Evolutionary conservation across 805 yeast species (phyloP), one percentile per base, ranked within the genome.

Genomic region (Ogataea neopini): DNA sequence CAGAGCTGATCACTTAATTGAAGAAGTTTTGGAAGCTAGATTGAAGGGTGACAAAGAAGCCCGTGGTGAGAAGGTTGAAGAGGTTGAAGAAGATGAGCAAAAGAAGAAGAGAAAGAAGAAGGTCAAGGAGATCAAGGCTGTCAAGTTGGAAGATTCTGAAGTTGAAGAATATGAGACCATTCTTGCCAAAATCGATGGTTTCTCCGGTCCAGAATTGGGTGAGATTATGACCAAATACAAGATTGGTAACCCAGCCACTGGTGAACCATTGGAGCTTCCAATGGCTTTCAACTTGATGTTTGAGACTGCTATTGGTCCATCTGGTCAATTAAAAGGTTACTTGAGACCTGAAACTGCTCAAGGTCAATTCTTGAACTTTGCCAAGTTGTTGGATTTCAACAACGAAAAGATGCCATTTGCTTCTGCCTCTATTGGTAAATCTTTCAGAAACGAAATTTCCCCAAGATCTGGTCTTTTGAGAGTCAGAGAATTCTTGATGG

Each of bases 281-380:
- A 81, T 76, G 61, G 97, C 91, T 70, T 94, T 94, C 82, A 94
- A 94, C 76, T 81, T 94, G 69, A 94, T 94, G 99, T 94, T 94
- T 67, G 98, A 92, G 73, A 94, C 99, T 50, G 96, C 96, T 48
- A 95, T 94, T 68, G 99, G 99, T 46, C 99, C 99, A 52, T 88
- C 97, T 45, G 99, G 99, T 63, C 89, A 85, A 67, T 74, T 91
- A 68, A 91, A 88, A 76, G 99, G 99, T 58, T 94, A 80, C 73
- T 73, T 94, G 66, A 84, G 99, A 72, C 99, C 99, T 52, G 99
- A 94, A 76, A 94, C 99, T 54, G 99, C 99, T 20, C 99, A 94
- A 77, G 99, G 99, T 64, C 99, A 94, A 75, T 94, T 94, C 70
- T 78, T 94, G 66, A 94, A 94, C 79, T 94, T 94, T 74, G 81